Base-by-base conservation (phyloP, 257 asterid species). In the Avicennia marina region DNA sequence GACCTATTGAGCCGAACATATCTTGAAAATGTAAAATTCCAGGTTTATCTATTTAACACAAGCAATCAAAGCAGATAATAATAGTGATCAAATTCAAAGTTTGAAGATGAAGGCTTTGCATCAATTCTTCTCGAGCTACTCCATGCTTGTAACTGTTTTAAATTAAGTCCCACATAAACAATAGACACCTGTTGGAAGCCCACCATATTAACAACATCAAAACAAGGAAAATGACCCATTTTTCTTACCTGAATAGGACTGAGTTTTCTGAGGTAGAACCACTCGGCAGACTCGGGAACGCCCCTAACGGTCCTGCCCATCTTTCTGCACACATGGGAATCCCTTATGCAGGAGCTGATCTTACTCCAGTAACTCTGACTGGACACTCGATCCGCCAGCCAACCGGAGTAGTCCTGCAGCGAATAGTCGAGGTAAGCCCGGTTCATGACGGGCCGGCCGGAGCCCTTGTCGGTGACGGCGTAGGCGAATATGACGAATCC, bases 401-500 rank as follows among this genome's bases (percentile, higher is more conserved):
- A 90, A 6, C 96, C 95, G 4, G 94, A 78, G 67, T 80, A 87
- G 32, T 90, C 96, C 53, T 36, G 62, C 49, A 87, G 60, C 11
- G 75, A 45, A 56, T 90, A 90, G 63, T 90, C 96, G 11, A 10
- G 54, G 60, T 90, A 90, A 1, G 8, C 85, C 65, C 88, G 74
- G 65, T 78, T 72, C 53, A 70, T 11, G 5, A 87, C 90, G 60
- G 87, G 88, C 4, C 72, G 78, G 7, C 97, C 96, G 29, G 83
- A 62, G 16, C 97, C 97, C 60, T 50, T 89, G 61, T 77, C 94
- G 18, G 97, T 90, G 33, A 86, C 97, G 48, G 88, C 87, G 70
- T 69, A 90, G 42, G 96, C 97, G 63, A 86, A 87, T 4, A 90
- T 77, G 39, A 90, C 72, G 75, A 90, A 90, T 20, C 90, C 95